Evolutionary conservation across 768 basidiomycete species (phyloP).

Genomic region (Boletus vermiculosoides): DNA sequence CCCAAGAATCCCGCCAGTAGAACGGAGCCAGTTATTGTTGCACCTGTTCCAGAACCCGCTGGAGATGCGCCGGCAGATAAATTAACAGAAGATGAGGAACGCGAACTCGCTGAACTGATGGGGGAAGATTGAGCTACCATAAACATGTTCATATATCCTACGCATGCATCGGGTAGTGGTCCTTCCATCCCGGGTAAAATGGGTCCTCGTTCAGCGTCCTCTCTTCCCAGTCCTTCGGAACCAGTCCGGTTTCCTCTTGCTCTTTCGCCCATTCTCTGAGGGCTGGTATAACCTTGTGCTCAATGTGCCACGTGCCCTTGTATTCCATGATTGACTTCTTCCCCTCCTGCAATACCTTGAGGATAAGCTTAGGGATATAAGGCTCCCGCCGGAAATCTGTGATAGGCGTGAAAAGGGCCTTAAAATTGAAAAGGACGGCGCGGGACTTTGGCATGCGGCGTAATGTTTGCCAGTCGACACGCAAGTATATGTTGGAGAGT

Average conservation of each 20-base stretch:
- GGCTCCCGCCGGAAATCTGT: conserved; percentile 44
- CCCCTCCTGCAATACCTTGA: conserved; percentile 43
- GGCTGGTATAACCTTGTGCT: conserved; percentile 46
- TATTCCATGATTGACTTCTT: conserved; percentile 42
- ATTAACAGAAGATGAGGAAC: conserved; percentile 87
- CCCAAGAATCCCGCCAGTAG: conserved; percentile 20
- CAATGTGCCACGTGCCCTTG: conserved; percentile 42
- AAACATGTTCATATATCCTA: conserved; percentile 3
- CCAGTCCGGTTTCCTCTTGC: conserved; percentile 46
- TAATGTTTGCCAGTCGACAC: conserved; percentile 57
- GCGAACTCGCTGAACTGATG: conserved; percentile 83
- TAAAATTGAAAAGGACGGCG: conserved; percentile 54
- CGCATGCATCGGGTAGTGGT: conserved; percentile 19
- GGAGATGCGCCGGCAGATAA: conserved; percentile 32
- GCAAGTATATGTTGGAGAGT: conserved; percentile 42
- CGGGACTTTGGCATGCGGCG: conserved; percentile 46
- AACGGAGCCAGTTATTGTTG: conserved; percentile 16
- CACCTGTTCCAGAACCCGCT: conserved; percentile 29
- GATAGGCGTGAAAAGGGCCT: conserved; percentile 51
- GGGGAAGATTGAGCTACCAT: conserved; percentile 28
- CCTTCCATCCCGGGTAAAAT: conserved; percentile 50
- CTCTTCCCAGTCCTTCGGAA: conserved; percentile 48
- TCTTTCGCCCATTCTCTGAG: conserved; percentile 46
- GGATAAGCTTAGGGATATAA: conserved; percentile 46
- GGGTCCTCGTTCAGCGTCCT: conserved; percentile 51